Evolutionary conservation across 768 basidiomycete genomes (phyloP).

Genomic region (Sporobolomyces roseus): DNA sequence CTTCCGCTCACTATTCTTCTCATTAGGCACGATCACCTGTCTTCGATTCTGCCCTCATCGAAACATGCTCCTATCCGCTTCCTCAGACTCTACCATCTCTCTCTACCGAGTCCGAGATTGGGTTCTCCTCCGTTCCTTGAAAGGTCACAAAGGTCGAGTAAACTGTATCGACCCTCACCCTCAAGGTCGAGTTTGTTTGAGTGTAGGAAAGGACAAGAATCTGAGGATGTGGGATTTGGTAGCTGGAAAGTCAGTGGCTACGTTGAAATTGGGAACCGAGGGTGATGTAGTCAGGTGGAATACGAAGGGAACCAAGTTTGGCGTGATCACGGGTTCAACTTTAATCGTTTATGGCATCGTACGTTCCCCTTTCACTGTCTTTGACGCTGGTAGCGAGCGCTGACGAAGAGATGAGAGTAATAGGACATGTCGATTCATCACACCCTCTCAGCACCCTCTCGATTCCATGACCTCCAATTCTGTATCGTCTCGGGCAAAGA

Average conservation of each 20-base stretch:
- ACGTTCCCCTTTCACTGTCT: conserved; percentile 33
- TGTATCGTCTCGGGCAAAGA: conserved; percentile 60
- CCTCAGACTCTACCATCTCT: conserved; percentile 84
- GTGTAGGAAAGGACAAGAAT: conserved; percentile 82
- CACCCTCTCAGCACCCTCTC: conserved; percentile 69
- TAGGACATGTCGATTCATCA: conserved; percentile 76
- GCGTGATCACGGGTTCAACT: conserved; percentile 68
- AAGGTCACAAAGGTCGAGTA: conserved; percentile 89
- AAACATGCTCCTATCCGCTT: conserved; percentile 84
- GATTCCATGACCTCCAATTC: conserved; percentile 81
- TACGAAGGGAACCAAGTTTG: conserved; percentile 67
- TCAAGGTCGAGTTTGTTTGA: conserved; percentile 82
- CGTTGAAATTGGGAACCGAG: conserved; percentile 80
- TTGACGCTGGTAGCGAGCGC: not conserved
- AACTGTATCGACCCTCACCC: conserved; percentile 89
- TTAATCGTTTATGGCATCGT: conserved; percentile 83
- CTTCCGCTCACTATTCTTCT: no score
- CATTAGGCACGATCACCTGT: conserved; percentile 39
- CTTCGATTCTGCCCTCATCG: conserved; percentile 58
- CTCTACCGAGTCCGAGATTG: conserved; percentile 92
- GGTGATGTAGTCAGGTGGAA: conserved; percentile 92
- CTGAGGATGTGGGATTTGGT: conserved; percentile 93
- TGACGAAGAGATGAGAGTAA: no score
- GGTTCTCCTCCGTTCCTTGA: conserved; percentile 77
- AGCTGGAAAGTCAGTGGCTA: conserved; percentile 70